Evolutionary conservation across 176 grass and related monocot species (phyloP).

Genomic region (Phyllostachys edulis): DNA sequence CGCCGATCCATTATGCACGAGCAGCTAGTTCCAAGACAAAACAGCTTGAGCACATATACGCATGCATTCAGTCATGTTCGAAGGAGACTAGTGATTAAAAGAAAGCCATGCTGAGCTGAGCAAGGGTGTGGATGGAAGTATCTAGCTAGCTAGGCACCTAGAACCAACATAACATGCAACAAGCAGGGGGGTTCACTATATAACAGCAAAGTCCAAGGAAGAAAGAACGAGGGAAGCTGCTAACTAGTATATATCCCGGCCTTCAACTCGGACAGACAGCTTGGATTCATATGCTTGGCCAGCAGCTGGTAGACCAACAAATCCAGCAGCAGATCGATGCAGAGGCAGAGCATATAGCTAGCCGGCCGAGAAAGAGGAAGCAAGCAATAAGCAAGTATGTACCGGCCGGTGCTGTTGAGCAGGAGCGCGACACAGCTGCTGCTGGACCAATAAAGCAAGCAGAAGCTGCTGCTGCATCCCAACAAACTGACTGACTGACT

Average conservation of each 20-base stretch:
- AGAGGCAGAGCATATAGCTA: no score
- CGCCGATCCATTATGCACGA: background rate
- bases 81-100: background rate
- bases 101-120: background rate
- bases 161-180: background rate
- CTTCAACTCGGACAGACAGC: background rate
- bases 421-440: background rate
- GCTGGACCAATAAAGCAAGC: background rate
- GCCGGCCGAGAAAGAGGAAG: background rate
- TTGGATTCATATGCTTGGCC: constrained; percentile 22
- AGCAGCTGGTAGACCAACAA: background rate
- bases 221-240: background rate
- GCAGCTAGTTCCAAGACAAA: background rate
- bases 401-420: background rate
- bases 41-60: background rate
- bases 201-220: constrained; percentile 8
- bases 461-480: background rate
- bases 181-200: no score
- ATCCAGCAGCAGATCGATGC: background rate
- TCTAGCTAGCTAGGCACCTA: background rate
- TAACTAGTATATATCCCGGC: no score
- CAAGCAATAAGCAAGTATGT: no score
- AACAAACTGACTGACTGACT: background rate
- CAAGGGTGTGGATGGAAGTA: background rate
- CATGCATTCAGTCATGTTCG: background rate